Percentiles rank a stretch among this genome's conserved stretches.
These are phyloP conservation scores for Paradendryphiella salina DNA, from an alignment of 2,329 filamentous ascomycete genomes.

Conservation along the genomic window DNA sequence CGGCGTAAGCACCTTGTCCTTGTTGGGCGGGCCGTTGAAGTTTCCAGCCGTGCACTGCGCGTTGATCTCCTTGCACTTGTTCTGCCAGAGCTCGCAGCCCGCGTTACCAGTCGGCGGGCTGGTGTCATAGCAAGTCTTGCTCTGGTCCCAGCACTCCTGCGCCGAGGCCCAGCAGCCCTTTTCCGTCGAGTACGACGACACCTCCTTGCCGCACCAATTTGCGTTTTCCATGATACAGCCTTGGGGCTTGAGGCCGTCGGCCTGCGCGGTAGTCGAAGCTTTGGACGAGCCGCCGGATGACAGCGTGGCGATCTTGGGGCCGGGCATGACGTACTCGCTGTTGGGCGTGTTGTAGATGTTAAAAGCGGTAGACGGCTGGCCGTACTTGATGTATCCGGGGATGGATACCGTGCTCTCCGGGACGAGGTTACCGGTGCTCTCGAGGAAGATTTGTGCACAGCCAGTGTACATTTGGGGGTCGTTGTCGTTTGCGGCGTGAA, in stretches of 20 bases:
- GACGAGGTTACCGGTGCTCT: conserved; percentile 54
- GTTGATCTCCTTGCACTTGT: conserved; percentile 59
- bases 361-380: conserved; percentile 62
- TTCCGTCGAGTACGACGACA: conserved; percentile 60
- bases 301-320: conserved; percentile 59
- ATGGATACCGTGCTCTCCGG: conserved; percentile 63
- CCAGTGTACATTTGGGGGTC: conserved; percentile 71
- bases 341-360: conserved; percentile 61
- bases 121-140: conserved; percentile 60
- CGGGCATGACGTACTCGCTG: conserved; percentile 58
- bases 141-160: conserved; percentile 59
- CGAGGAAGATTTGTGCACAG: conserved; percentile 71
- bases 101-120: conserved; percentile 62
- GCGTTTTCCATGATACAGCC: conserved; percentile 67
- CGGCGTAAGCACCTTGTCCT: conserved; percentile 47
- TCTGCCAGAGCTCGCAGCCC: conserved; percentile 65
- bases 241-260: conserved; percentile 57
- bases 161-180: conserved; percentile 61
- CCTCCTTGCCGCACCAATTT: conserved; percentile 71
- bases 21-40: conserved; percentile 51
- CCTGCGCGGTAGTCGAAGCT: conserved; percentile 39
- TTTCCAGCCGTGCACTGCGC: conserved; percentile 48
- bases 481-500: conserved; percentile 63
- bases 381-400: conserved; percentile 64
- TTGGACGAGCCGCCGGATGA: conserved; percentile 21